Evolutionary conservation across 345 rosid genomes (phyloP), one percentile per base, ranked within the genome.

Genomic region (Hypericum androsaemum): DNA sequence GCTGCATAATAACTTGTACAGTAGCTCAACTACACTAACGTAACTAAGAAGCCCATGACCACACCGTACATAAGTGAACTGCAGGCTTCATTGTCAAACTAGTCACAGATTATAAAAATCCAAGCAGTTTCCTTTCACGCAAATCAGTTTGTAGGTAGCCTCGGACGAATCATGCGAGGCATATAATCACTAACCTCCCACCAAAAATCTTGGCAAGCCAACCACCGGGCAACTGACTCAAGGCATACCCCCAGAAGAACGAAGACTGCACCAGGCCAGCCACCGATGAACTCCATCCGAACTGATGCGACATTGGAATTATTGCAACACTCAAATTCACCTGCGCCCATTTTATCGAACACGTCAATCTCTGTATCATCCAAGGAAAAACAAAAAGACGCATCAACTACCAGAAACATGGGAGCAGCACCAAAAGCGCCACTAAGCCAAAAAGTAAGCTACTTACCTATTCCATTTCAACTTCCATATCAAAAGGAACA

Each of bases 181-280:
- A 7, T 12, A 6, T 10, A 53, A 13, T 40, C 49, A 73, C 90
- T 63, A 60, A 90, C 98, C 98, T 81, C 54, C 98, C 98, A 15
- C 96, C 98, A 53, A 87, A 82, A 61, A 77, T 64, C 81, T 84
- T 90, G 52, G 98, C 64, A 59, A 87, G 86, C 98, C 96, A 90
- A 47, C 95, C 96, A 13, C 96, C 95, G 12, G 96, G 95, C 71
- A 84, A 76, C 67, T 90, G 98, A 61, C 96, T 89, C 78, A 89
- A 64, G 0, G 98, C 96, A 67, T 89, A 89, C 16, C 95, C 97
- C 94, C 88, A 86, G 59, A 89, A 89, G 80, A 89, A 89, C 0
- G 96, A 89, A 1, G 97, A 89, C 69, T 87, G 95, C 53, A 87
- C 98, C 66, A 84, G 64, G 0, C 98, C 98, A 5, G 96, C 96